Base-by-base conservation (phyloP, 2,329 filamentous ascomycete species). In the Aschersonia sp. region DNA sequence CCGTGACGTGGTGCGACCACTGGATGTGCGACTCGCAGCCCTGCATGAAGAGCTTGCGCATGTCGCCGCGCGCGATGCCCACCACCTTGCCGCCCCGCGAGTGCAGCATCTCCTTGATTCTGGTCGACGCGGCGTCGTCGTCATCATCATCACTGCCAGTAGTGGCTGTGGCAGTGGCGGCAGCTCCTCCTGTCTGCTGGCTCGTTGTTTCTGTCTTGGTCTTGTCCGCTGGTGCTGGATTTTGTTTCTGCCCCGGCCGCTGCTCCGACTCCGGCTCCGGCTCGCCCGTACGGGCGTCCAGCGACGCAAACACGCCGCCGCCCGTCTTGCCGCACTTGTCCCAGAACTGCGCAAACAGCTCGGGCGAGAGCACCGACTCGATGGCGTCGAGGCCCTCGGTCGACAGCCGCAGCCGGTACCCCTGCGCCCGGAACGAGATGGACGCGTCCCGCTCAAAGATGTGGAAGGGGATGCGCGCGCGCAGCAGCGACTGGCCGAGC, bases 51-150 rank as follows among this genome's bases (percentile, higher is more conserved):
- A 77, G 51, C 44, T 61, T 66, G 3, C 79, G 68, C 78, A 83
- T 82, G 37, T 80, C 77, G 5, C 78, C 79, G 5, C 79, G 64
- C 0, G 76, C 70, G 41, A 83, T 79, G 1, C 79, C 79, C 0
- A 83, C 68, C 7, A 77, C 66, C 56, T 81, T 78, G 5, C 73
- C 76, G 40, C 65, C 76, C 22, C 77, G 68, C 12, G 73, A 78
- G 0, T 59, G 49, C 32, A 81, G 61, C 2, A 55, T 59, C 51
- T 65, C 62, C 30, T 43, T 41, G 41, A 45, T 48, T 12, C 35
- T 37, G 10, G 40, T n/a, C 11, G 40, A 22, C 22, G 22, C 22
- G 4, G 22, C 22, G 22, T 22, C 22, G 22, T 22, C 22, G 22
- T 22, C 22, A 22, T 22, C 22, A 22, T 22, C 22, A 22, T 22